Evolutionary conservation across 129 eudicot genomes (phyloP).

Genomic region (Tanacetum coccineum): DNA sequence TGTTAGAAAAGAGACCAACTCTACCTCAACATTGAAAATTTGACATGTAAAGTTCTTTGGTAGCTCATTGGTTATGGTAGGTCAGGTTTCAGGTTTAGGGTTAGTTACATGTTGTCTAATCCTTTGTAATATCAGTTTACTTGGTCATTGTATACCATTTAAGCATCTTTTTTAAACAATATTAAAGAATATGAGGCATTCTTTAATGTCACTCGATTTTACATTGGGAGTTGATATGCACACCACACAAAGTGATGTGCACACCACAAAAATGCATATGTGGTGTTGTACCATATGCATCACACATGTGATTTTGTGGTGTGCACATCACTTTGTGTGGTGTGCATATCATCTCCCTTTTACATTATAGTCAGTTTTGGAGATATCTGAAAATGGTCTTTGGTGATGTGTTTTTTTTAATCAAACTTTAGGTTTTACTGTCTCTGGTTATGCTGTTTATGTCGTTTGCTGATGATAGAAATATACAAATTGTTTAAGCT

Average conservation of each 20-base stretch:
- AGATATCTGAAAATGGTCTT: neutral
- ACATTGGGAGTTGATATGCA: too few relatives aligned
- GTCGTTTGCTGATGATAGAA: too few relatives aligned
- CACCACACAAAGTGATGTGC: too few relatives aligned
- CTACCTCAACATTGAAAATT: conserved; percentile 66
- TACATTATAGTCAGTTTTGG: conserved; percentile 3
- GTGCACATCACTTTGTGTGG: too few relatives aligned
- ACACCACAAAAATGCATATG: too few relatives aligned
- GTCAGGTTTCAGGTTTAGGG: conserved; percentile 26
- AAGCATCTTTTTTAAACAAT: too few relatives aligned
- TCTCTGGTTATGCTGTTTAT: too few relatives aligned
- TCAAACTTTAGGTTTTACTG: neutral
- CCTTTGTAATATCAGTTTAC: conserved; percentile 28
- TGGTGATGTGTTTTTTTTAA: neutral
- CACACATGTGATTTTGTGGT: too few relatives aligned
- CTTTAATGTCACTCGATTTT: neutral
- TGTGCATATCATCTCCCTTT: too few relatives aligned
- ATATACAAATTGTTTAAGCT: too few relatives aligned
- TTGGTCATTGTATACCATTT: neutral
- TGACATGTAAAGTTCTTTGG: conserved; percentile 47
- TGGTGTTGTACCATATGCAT: too few relatives aligned
- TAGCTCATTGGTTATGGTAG: conserved; percentile 26
- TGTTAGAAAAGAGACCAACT: conserved; percentile 73
- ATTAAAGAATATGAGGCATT: conserved; percentile 3
- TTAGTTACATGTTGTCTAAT: conserved; percentile 13